Conservation (phyloP, 2,329 filamentous ascomycete genomes). For the Parascedosporium putredinis region DNA sequence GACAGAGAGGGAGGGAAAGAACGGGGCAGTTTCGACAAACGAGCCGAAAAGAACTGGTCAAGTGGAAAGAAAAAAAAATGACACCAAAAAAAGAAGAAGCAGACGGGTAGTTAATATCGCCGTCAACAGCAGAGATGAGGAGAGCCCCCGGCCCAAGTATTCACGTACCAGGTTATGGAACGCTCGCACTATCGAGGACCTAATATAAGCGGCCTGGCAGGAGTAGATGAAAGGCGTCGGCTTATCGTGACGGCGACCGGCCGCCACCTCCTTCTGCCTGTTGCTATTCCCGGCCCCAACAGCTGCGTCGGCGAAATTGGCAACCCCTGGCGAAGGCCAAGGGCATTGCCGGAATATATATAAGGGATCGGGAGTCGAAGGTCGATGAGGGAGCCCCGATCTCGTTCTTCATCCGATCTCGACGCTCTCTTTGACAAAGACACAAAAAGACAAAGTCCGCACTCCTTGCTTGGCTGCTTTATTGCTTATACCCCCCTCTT, state of each 20-base stretch:
- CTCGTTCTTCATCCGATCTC: not conserved
- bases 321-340: no score
- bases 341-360: no score
- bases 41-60: no score
- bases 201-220: not conserved
- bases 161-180: not conserved
- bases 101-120: not conserved
- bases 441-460: no score
- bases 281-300: not conserved
- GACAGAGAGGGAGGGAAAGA: no score
- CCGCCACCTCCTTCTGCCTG: not conserved
- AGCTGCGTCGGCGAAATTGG: no score
- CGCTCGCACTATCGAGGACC: not conserved
- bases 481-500: no score
- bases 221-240: no score
- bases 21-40: no score
- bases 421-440: not conserved
- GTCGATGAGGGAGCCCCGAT: not conserved
- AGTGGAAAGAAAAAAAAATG: no score
- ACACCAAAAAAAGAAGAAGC: no score
- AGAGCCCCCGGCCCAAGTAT: not conserved
- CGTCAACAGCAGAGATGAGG: not conserved
- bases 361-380: not conserved
- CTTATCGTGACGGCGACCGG: not conserved
- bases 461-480: no score